phyloP scores from a whole-genome alignment of 176 grass and related monocot species.

The Triticum urartu region DNA sequence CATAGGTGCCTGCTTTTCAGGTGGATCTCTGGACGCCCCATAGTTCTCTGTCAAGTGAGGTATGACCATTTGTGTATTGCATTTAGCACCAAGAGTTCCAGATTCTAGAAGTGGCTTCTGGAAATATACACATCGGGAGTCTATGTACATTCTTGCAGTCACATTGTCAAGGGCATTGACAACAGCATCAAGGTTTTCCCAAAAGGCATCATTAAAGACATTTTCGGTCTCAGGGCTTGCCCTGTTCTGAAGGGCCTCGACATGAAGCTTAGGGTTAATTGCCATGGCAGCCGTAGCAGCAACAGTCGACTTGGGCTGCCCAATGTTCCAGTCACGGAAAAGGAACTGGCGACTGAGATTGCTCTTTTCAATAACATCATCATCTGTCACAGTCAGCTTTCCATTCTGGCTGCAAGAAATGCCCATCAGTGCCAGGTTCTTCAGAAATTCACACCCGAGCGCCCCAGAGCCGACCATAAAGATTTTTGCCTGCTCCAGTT shows the following conservation, averaged over 20 bases:
- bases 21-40: conserved; percentile 94
- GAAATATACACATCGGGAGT: conserved; percentile 79
- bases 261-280: conserved; percentile 74
- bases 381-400: conserved; percentile 79
- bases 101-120: conserved; percentile 88
- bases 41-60: conserved; percentile 89
- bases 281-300: conserved; percentile 76
- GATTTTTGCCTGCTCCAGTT: conserved; percentile 78
- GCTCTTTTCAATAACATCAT: conserved; percentile 91
- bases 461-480: conserved; percentile 89
- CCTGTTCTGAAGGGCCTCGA: conserved; percentile 80
- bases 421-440: conserved; percentile 85
- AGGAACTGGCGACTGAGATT: conserved; percentile 98
- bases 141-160: conserved; percentile 90
- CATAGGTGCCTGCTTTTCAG: conserved; percentile 91
- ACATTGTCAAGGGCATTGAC: conserved; percentile 87
- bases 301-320: conserved; percentile 85
- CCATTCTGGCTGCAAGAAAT: conserved; percentile 68
- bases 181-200: conserved; percentile 78
- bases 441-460: conserved; percentile 86
- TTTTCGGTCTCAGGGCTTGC: conserved; percentile 92
- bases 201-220: conserved; percentile 76
- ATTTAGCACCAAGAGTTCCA: conserved; percentile 84
- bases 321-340: conserved; percentile 92
- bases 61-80: conserved; percentile 92